A percentile compares a stretch with the other conserved stretches of the same genome.
Evolutionary conservation across 2,329 filamentous ascomycete genomes (phyloP).

Genomic region (Arthroderma sp.): DNA sequence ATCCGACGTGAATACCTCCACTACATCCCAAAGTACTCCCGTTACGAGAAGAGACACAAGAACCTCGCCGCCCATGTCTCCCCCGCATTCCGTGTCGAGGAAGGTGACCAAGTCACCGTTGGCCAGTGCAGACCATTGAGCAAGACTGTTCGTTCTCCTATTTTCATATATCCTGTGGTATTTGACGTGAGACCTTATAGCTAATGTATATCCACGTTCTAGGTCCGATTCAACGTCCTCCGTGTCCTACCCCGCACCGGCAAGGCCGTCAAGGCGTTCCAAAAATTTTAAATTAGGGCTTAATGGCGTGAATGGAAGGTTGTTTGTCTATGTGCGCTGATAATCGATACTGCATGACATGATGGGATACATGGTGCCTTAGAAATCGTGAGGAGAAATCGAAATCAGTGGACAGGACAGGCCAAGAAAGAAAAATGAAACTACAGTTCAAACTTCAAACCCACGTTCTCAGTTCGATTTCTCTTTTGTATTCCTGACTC

Average conservation of each 20-base stretch:
- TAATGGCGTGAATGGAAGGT: slow-evolving; percentile 14
- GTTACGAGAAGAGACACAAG: slow-evolving; percentile 99
- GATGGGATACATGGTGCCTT: slow-evolving; percentile 4
- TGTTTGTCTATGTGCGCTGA: slow-evolving; percentile 8
- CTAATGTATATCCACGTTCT: slow-evolving; percentile 7
- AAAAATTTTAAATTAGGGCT: slow-evolving; percentile 71
- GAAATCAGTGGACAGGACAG: not conserved
- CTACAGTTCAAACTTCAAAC: slow-evolving; percentile 1
- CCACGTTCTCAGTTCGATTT: not conserved
- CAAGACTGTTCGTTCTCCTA: slow-evolving; percentile 77
- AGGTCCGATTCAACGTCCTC: slow-evolving; percentile 99
- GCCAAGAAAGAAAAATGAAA: slow-evolving; percentile 3
- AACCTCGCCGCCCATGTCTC: slow-evolving; percentile 99
- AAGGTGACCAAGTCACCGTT: slow-evolving; percentile 98
- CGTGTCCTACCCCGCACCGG: slow-evolving; percentile 94
- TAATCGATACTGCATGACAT: slow-evolving; percentile 4
- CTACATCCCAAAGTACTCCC: slow-evolving; percentile 98
- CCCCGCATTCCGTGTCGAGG: slow-evolving; percentile 99
- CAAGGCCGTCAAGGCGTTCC: slow-evolving; percentile 95
- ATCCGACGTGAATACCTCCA: slow-evolving; percentile 99
- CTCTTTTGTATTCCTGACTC: not conserved
- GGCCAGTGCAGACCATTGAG: slow-evolving; percentile 97
- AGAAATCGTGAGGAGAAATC: slow-evolving; percentile 8
- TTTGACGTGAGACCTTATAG: not conserved
- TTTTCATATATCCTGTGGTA: not conserved